Evolutionary conservation across 371 early-diverging fungal genomes (phyloP).

Genomic region (Rhizopus delemar): DNA sequence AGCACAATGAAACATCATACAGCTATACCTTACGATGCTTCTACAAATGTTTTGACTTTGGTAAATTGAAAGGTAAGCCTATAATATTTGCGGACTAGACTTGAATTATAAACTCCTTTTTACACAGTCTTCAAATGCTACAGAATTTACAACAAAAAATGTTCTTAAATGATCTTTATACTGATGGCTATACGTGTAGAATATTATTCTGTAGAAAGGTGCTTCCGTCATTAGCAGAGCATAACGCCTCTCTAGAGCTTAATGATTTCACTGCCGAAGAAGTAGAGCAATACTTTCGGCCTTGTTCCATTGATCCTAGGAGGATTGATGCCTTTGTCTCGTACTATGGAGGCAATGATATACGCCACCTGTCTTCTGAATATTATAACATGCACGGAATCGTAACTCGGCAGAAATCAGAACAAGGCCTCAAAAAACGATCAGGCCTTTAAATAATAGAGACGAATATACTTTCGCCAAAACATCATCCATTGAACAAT

Average conservation of each 20-base stretch:
- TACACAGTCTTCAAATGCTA: slow-evolving; percentile 3
- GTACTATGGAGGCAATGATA: slow-evolving; percentile 6
- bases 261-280: slow-evolving; percentile 3
- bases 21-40: neutral
- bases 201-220: slow-evolving; percentile 2
- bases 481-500: slow-evolving; percentile 4
- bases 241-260: slow-evolving; percentile 9
- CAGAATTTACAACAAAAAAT: slow-evolving; percentile 3
- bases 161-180: too few relatives aligned
- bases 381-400: slow-evolving; percentile 7
- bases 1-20: slow-evolving; percentile 3
- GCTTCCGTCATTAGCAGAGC: neutral
- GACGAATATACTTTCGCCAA: slow-evolving; percentile 5
- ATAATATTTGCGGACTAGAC: neutral
- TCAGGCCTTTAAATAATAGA: neutral
- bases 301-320: slow-evolving; percentile 7
- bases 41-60: neutral
- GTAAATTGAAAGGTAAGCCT: neutral
- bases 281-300: slow-evolving; percentile 5
- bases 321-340: slow-evolving; percentile 7
- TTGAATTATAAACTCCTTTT: neutral
- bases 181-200: slow-evolving; percentile 9
- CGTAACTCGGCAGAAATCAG: slow-evolving; percentile 7
- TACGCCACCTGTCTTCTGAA: slow-evolving; percentile 9
- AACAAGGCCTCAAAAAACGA: slow-evolving; percentile 7